Base-by-base conservation (phyloP, 2,329 filamentous ascomycete genomes). In the Myrmaecium sp. region DNA sequence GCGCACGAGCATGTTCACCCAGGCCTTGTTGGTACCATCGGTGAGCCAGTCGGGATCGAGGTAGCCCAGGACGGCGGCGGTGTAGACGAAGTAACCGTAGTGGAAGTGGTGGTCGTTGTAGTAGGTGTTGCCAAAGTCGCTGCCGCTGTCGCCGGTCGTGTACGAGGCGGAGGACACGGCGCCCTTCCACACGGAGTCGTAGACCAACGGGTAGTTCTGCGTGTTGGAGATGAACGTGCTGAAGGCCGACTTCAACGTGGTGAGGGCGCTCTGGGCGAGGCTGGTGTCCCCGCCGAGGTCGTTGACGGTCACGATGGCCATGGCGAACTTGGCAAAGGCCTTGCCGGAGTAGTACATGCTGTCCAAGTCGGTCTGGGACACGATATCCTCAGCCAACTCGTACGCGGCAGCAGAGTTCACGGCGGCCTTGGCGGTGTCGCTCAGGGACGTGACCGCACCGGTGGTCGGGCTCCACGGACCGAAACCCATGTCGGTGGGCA, bases 111-210 rank as follows among this genome's bases (percentile, higher is more conserved):
- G 66, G 37, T 71, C 66, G 35, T 73, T 89, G 60, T 86, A 86
- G 42, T 72, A 74, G 0, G 75, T 79, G 52, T 94, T 94, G 36
- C 89, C 89, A 52, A 94, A 98, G 47, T 98, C 89, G 0, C 64
- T 62, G 2, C 76, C 74, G 5, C 66, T 49, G 38, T 91, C 67
- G 7, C 37, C 37, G 19, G 10, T 32, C 6, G 71, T 71, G 2
- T 83, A 91, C 2, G 70, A 69, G 4, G 77, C 80, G 5, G 73
- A 74, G 1, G 81, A 89, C 2, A 91, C 79, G 3, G 91, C 55
- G 1, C 84, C 84, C 35, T 78, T 79, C 83, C 83, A 93, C 7
- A 60, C 56, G 5, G 47, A 51, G 32, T 69, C 65, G 34, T 69
- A 69, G 3, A 64, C 54, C 3, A 74, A 52, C 0, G 68, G 69